Evolutionary conservation across 2,329 filamentous ascomycete genomes (phyloP).

Genomic region (Purpureocillium takamizusanense): DNA sequence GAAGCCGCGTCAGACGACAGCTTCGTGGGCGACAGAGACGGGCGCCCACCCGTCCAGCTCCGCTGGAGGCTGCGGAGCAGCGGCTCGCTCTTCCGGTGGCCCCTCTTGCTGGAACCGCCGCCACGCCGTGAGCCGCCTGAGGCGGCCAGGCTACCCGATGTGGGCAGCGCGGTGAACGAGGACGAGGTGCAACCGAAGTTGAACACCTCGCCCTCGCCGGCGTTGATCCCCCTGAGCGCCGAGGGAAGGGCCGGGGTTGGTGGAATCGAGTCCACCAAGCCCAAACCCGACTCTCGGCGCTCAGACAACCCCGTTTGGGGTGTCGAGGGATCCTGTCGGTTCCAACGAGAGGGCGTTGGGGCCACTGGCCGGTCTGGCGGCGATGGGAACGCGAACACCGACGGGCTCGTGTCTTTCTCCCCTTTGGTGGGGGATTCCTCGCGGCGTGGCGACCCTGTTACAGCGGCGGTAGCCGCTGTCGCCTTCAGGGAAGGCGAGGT

Average conservation of each 20-base stretch:
- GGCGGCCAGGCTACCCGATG: slow-evolving; percentile 12
- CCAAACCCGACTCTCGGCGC: slow-evolving; percentile 10
- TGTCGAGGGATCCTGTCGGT: slow-evolving; percentile 12
- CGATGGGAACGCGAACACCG: neutral
- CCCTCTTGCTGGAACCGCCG: slow-evolving; percentile 11
- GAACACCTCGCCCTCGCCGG: too few species aligned
- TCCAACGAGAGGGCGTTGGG: slow-evolving; percentile 11
- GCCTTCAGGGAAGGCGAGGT: neutral
- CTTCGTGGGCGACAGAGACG: slow-evolving; percentile 19
- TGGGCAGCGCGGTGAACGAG: slow-evolving; percentile 2
- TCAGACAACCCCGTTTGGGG: slow-evolving; percentile 8
- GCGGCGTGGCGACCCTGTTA: too few species aligned
- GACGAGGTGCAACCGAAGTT: too few species aligned
- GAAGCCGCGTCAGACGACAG: slow-evolving; percentile 1
- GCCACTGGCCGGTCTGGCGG: neutral
- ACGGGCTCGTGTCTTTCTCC: too few species aligned
- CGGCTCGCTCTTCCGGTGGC: slow-evolving; percentile 25
- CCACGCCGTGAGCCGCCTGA: slow-evolving; percentile 12
- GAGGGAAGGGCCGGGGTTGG: slow-evolving; percentile 9
- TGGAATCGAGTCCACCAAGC: slow-evolving; percentile 10
- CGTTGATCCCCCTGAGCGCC: slow-evolving; percentile 1
- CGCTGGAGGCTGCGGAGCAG: slow-evolving; percentile 16
- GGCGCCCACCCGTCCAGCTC: slow-evolving; percentile 13
- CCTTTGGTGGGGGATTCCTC: neutral
- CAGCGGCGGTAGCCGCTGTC: neutral